phyloP scores from a whole-genome alignment of 2,329 filamentous ascomycete species.

The Calonectria honghensis region DNA sequence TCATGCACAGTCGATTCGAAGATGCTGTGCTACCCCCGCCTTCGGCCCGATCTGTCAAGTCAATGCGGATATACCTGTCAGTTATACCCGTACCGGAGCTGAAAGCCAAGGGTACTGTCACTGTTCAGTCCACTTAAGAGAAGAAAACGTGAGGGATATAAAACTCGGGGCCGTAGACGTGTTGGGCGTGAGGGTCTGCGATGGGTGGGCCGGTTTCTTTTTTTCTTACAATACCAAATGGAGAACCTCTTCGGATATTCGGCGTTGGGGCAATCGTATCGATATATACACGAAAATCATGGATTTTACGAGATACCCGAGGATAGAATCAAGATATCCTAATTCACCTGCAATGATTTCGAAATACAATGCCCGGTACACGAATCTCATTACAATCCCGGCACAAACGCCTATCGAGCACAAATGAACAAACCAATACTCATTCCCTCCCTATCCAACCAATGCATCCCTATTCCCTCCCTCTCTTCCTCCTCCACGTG shows the following conservation, averaged over 20 bases:
- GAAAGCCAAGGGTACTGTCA: conserved; percentile 67
- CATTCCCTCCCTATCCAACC: conserved; percentile 25
- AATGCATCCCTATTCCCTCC: not conserved
- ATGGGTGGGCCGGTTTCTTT: conserved; percentile 18
- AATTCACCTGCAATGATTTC: conserved; percentile 43
- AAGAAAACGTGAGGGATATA: conserved; percentile 40
- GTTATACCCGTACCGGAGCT: conserved; percentile 73
- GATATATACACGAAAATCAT: conserved; percentile 23
- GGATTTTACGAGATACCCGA: conserved; percentile 48
- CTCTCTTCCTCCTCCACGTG: not conserved
- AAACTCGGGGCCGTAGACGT: not conserved
- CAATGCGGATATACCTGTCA: conserved; percentile 78
- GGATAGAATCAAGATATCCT: conserved; percentile 41
- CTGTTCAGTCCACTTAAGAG: conserved; percentile 67
- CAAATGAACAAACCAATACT: conserved; percentile 35
- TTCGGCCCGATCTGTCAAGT: conserved; percentile 68
- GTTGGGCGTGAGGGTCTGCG: conserved; percentile 10
- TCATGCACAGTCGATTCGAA: conserved; percentile 74
- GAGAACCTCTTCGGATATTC: conserved; percentile 4
- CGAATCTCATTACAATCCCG: conserved; percentile 43
- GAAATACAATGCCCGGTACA: conserved; percentile 43
- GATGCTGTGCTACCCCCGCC: conserved; percentile 69
- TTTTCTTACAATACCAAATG: not conserved
- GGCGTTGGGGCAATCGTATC: conserved; percentile 38
- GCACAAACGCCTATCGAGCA: conserved; percentile 49